Evolutionary conservation across 1,284 basidiomycete species (phyloP), one percentile per base, ranked within the genome.

Genomic region (Mrakiaceae sp.): DNA sequence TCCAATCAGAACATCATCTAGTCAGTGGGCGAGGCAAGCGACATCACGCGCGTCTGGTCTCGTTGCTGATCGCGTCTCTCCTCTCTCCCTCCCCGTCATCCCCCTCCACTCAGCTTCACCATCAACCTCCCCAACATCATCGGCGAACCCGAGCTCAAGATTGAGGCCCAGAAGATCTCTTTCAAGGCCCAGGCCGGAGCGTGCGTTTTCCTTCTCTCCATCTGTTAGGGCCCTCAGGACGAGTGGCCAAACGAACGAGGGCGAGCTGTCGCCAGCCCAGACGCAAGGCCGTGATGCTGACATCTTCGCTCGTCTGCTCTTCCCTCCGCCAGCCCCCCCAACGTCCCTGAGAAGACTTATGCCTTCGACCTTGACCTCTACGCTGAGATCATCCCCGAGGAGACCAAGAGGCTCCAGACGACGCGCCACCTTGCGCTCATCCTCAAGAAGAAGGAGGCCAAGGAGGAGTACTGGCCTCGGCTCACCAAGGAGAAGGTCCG

Each of bases 391-490:
- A 80, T 81, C 63, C 83, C 87, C 11, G 87, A 89, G 78, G 89
- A 89, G 69, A 90, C 87, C 44, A 80, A 76, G 64, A 81, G 83
- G 73, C 79, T 72, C 66, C 78, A 88, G 50, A 84, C 82, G 5
- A 82, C 83, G 54, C 87, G 91, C 64, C 81, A 83, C 40, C 76
- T 94, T 57, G 73, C 76, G 69, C 79, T 86, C 60, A 77, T 86
- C 61, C 79, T 96, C 67, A 85, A 84, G 76, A 96, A 96, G 78
- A 90, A 91, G 77, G 84, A 86, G 68, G 72, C 76, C 50, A 78
- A 85, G 72, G 75, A 78, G 27, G 92, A 91, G 71, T 96, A 83
- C 78, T 96, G 92, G 92, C 87, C 89, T 27, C 83, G 91, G 67
- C 79, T 96, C 62, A 90, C 88, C 54, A 92, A 93, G 78, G 88